phyloP scores from a whole-genome alignment of 169 alveolate genomes.

The Cryptosporidium muris region DNA sequence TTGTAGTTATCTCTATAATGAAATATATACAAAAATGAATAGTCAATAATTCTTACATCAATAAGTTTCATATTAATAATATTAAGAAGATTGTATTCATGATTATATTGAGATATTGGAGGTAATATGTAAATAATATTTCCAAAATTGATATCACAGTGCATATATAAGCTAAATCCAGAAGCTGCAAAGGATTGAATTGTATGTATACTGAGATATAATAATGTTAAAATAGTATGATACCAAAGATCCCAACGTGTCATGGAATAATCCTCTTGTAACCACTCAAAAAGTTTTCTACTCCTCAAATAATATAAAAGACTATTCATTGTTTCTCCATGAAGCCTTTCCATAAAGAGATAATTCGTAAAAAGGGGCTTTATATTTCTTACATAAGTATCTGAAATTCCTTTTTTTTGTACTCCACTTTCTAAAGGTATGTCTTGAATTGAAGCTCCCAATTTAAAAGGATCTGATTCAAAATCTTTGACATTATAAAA shows the following conservation, averaged over 20 bases:
- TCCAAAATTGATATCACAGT: slow-evolving; percentile 64
- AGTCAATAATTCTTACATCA: slow-evolving; percentile 41
- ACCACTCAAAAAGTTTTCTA: slow-evolving; percentile 15
- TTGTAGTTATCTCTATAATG: slow-evolving; percentile 9
- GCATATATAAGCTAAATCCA: slow-evolving; percentile 34
- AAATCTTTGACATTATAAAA: slow-evolving; percentile 3
- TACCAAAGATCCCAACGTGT: slow-evolving; percentile 49
- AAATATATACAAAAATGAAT: slow-evolving; percentile 34
- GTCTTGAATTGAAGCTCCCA: not conserved
- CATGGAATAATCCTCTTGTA: not conserved
- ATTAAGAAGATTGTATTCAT: slow-evolving; percentile 6
- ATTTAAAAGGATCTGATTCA: slow-evolving; percentile 4
- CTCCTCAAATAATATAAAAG: slow-evolving; percentile 44
- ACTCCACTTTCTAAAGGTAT: slow-evolving; percentile 3
- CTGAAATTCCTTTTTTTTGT: not conserved
- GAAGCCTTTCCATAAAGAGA: slow-evolving; percentile 43
- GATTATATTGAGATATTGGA: slow-evolving; percentile 11
- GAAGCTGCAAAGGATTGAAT: slow-evolving; percentile 51
- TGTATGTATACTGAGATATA: slow-evolving; percentile 1
- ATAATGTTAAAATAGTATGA: slow-evolving; percentile 11
- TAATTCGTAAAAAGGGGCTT: slow-evolving; percentile 53
- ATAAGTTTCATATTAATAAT: slow-evolving; percentile 6
- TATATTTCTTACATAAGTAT: too few species aligned
- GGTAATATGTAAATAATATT: not conserved
- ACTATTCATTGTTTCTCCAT: slow-evolving; percentile 25